A percentile compares a stretch with the other conserved stretches of the same genome.
Conservation (phyloP, 495 filamentous ascomycete genomes). For the Annulohypoxylon nitens region DNA sequence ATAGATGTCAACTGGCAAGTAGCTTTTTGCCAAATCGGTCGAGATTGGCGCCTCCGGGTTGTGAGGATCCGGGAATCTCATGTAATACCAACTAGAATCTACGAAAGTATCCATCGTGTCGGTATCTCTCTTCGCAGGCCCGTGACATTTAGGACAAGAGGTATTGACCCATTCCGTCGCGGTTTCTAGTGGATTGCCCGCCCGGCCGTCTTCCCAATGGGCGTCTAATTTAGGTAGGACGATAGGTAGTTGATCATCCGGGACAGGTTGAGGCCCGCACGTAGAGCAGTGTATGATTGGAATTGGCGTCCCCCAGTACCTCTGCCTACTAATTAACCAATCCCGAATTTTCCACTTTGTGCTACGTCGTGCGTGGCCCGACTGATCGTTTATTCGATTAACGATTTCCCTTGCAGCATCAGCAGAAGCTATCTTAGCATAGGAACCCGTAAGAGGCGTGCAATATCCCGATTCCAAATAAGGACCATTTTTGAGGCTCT, state of each 20-base stretch:
- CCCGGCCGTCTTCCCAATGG: conserved; percentile 75
- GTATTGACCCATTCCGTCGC: conserved; percentile 80
- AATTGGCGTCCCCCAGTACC: conserved; percentile 93
- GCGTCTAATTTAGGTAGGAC: conserved; percentile 76
- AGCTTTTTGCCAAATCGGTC: conserved; percentile 63
- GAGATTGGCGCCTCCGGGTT: conserved; percentile 74
- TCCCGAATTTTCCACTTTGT: conserved; percentile 84
- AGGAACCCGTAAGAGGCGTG: conserved; percentile 72
- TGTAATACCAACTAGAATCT: conserved; percentile 92
- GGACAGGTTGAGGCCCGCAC: conserved; percentile 85
- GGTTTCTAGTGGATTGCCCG: conserved; percentile 81
- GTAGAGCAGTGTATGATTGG: conserved; percentile 85
- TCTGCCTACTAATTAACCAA: conserved; percentile 89
- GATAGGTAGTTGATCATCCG: conserved; percentile 80
- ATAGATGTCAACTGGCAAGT: conserved; percentile 84
- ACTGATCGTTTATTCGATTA: conserved; percentile 63
- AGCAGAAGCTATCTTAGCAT: conserved; percentile 68
- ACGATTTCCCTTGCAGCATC: conserved; percentile 74
- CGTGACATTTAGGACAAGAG: conserved; percentile 77
- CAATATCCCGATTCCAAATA: conserved; percentile 75
- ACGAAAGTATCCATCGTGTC: conserved; percentile 98
- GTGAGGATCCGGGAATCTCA: conserved; percentile 79
- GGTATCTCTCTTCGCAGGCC: conserved; percentile 81
- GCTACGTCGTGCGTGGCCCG: conserved; percentile 66
- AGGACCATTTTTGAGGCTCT: conserved; percentile 56